Conservation (phyloP, 2,329 filamentous ascomycete genomes). For the Ambrosiella xylebori region DNA sequence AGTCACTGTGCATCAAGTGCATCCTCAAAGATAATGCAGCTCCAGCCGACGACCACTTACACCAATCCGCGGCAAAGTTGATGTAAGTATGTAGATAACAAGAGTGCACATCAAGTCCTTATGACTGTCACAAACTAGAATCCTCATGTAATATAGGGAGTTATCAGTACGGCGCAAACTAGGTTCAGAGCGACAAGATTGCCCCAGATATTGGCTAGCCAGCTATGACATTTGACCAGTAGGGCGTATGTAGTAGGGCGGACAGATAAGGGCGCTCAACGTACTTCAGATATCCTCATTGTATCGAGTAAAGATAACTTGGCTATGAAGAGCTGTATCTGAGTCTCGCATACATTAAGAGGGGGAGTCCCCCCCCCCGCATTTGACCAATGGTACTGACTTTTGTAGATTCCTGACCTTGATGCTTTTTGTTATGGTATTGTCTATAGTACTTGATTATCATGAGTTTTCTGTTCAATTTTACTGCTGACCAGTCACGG, state of each 20-base stretch:
- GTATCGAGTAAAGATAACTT: not conserved
- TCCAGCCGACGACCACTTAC: not conserved
- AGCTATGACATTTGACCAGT: not conserved
- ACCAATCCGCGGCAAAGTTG: not conserved
- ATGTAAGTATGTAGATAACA: not conserved
- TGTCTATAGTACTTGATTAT: not conserved
- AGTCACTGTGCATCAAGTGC: not conserved
- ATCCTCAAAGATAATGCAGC: not conserved
- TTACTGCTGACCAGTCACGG: too few species aligned
- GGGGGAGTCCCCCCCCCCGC: not conserved
- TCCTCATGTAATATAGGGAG: not conserved
- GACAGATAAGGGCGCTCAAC: constrained; percentile 1
- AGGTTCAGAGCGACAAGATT: not conserved
- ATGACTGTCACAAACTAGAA: too few species aligned
- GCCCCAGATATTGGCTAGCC: not conserved
- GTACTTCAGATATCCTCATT: not conserved
- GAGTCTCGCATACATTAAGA: not conserved
- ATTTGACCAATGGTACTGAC: not conserved
- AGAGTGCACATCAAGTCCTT: not conserved
- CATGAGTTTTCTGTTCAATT: not conserved
- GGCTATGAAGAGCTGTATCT: not conserved
- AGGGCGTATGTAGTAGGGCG: not conserved
- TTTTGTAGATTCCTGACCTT: not conserved
- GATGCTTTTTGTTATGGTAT: not conserved
- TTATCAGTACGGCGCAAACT: not conserved